Base-by-base conservation (phyloP, 441 rosid species). In the Theobroma grandiflorum region DNA sequence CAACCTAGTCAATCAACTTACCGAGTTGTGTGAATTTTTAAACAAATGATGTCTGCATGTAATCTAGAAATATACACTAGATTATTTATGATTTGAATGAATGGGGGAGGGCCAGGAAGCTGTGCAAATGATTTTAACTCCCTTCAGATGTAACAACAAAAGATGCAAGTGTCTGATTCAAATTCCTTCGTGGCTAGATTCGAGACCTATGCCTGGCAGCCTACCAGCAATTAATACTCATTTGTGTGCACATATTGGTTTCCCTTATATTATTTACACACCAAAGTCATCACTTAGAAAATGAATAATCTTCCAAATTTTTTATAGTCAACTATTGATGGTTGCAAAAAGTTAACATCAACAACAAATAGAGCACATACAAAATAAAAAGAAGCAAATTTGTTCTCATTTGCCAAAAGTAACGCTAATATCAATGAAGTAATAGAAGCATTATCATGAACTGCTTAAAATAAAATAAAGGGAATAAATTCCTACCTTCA, bases 401-500 rank as follows among this genome's bases (percentile, higher is more conserved):
- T 9, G 58, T 72, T 50, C 38, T 38, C 75, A 72, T 16, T 70
- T 26, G 11, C 45, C 65, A 20, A 73, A 37, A 72, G 76, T 35
- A 72, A 72, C 37, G 76, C n/a, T 45, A 33, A 33, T 52, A 18
- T 52, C 45, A 50, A 52, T 14, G 31, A 72, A 52, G 47, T 45
- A 33, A 35, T 47, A 72, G 45, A 52, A 72, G 35, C 33, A 72
- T 72, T 50, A 72, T 35, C 43, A 52, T 4, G 40, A 72, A 22
- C 43, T 9, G 11, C 47, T 52, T 52, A 72, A 33, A 55, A 37
- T 55, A 73, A 73, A 72, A 73, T 38, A 26, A 37, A 55, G 16
- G 15, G 45, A 18, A 65, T 16, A 68, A 75, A 80, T 68, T 2
- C 83, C 82, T 92, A 97, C 99, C 98, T 92, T 88, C 93, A 18